phyloP scores from a whole-genome alignment of 306 rosid species.

The Gleditsia sinensis region DNA sequence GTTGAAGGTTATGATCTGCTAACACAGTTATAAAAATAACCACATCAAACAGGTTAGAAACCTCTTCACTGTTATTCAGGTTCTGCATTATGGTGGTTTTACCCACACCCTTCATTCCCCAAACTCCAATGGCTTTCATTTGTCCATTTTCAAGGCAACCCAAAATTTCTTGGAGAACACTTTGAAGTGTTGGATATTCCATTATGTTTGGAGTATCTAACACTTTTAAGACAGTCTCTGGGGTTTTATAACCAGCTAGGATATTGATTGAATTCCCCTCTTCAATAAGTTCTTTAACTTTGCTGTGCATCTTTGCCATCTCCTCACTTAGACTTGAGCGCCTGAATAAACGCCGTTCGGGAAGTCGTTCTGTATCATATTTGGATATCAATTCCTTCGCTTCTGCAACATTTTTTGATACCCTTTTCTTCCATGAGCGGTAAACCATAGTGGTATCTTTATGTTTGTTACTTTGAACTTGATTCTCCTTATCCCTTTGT shows the following conservation, averaged over 20 bases:
- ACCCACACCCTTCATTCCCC: constrained; percentile 35
- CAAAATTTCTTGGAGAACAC: background rate
- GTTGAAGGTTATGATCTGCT: background rate
- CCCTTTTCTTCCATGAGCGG: constrained; percentile 24
- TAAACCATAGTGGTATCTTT: constrained; percentile 29
- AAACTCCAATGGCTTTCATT: constrained; percentile 26
- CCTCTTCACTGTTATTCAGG: constrained; percentile 30
- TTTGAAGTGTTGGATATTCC: constrained; percentile 33
- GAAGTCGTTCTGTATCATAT: background rate
- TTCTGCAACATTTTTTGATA: background rate
- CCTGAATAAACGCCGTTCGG: background rate
- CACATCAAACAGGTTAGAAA: constrained; percentile 28
- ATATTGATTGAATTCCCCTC: too few relatives aligned
- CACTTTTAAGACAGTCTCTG: too few relatives aligned
- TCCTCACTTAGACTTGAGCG: background rate
- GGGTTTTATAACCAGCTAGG: too few relatives aligned
- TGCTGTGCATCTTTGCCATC: constrained; percentile 8
- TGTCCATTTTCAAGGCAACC: background rate
- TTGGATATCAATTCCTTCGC: background rate
- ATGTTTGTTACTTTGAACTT: constrained; percentile 21
- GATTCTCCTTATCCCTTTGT: constrained; percentile 15
- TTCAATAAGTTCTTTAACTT: too few relatives aligned
- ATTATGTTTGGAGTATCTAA: constrained; percentile 18
- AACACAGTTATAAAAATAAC: constrained; percentile 24
- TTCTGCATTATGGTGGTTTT: constrained; percentile 29